Conservation (phyloP, 345 rosid genomes). For the Ceriops decandra region DNA sequence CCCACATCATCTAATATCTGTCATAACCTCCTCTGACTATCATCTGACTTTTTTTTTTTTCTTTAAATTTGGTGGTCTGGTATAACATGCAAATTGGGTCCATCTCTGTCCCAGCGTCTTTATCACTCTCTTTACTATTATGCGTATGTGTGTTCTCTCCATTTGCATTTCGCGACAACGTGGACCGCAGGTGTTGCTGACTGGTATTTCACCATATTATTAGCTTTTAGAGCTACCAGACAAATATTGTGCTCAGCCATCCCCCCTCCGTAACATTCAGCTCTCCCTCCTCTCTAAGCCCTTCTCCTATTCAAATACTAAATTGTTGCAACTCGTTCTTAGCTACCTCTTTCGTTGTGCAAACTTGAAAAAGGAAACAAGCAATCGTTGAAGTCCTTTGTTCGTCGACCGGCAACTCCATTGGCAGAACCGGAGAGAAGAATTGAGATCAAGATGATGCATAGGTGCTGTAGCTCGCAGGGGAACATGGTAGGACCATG, state of each 20-base stretch:
- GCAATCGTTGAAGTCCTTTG: not conserved
- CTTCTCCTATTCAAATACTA: constrained; percentile 28
- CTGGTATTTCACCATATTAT: constrained; percentile 50
- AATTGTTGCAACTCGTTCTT: constrained; percentile 30
- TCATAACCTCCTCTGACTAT: too few species aligned
- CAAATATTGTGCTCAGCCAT: constrained; percentile 11
- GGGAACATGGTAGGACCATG: constrained; percentile 52
- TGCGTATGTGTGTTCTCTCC: constrained; percentile 11
- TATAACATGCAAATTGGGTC: constrained; percentile 33
- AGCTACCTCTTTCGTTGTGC: not conserved
- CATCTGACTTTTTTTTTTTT: not conserved
- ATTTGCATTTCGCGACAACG: constrained; percentile 41
- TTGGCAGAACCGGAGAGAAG: not conserved
- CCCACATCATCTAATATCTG: too few species aligned
- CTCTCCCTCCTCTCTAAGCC: constrained; percentile 13
- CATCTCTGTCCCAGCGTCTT: constrained; percentile 29
- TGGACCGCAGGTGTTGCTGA: constrained; percentile 48
- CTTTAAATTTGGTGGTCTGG: not conserved
- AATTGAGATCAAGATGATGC: constrained; percentile 34
- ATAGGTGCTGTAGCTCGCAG: constrained; percentile 45
- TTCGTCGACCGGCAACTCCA: not conserved
- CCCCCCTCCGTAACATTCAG: not conserved
- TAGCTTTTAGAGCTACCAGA: constrained; percentile 49
- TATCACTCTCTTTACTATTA: constrained; percentile 15
- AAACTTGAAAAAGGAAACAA: too few species aligned